Evolutionary conservation across 129 eudicot genomes (phyloP).

Genomic region (Dittrichia graveolens): DNA sequence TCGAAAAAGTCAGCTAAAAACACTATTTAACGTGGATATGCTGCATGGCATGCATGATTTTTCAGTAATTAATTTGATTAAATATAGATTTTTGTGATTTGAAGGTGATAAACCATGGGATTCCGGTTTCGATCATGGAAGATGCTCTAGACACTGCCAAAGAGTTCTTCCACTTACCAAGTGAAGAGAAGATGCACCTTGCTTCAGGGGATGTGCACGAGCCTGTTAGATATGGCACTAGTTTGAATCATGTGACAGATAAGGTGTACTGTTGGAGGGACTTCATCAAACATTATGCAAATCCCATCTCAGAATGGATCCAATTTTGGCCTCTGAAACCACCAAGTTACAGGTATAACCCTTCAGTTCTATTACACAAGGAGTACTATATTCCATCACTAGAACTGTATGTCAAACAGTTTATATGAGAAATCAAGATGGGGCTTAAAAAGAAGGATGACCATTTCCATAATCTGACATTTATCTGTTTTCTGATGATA

Average conservation of each 20-base stretch:
- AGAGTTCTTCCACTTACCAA: conserved; percentile 49
- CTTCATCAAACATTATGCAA: conserved; percentile 59
- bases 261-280: conserved; percentile 58
- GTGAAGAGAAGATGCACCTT: conserved; percentile 48
- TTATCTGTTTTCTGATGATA: too few species aligned
- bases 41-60: too few species aligned
- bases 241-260: conserved; percentile 48
- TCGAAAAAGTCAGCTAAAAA: too few species aligned
- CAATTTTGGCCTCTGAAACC: conserved; percentile 61
- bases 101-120: conserved; percentile 68
- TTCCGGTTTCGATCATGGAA: conserved; percentile 39
- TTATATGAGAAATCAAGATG: too few species aligned
- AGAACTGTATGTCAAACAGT: too few species aligned
- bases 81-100: conserved; percentile 5
- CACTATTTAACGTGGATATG: too few species aligned
- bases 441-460: too few species aligned
- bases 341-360: conserved; percentile 50
- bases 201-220: conserved; percentile 46
- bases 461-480: too few species aligned
- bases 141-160: conserved; percentile 49
- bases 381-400: too few species aligned
- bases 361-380: too few species aligned
- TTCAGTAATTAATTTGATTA: background rate
- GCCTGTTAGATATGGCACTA: conserved; percentile 66
- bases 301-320: conserved; percentile 50